Percentiles rank a stretch among this genome's conserved stretches.
phyloP scores from a whole-genome alignment of 1,284 basidiomycete species.

The Pisolithus thermaeus region DNA sequence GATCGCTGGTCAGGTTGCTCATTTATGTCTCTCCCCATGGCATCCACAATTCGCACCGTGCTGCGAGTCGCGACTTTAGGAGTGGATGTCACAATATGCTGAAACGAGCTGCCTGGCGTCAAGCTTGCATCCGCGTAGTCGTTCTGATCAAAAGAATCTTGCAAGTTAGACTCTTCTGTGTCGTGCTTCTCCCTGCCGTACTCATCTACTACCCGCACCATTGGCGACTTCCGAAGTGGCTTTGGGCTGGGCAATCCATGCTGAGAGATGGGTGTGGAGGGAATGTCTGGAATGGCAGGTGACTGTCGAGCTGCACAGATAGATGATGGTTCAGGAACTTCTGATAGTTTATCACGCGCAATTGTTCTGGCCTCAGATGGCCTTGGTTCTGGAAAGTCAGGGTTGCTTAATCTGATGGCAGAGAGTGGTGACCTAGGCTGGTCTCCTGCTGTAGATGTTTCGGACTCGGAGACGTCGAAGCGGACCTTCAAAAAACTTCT shows the following conservation, averaged over 20 bases:
- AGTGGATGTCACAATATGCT: constrained; percentile 17
- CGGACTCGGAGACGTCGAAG: constrained; percentile 49
- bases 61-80: constrained; percentile 32
- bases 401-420: constrained; percentile 21
- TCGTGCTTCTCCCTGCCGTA: constrained; percentile 41
- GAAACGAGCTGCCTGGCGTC: neutral
- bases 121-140: constrained; percentile 13
- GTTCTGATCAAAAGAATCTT: constrained; percentile 3
- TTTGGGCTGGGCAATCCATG: constrained; percentile 28
- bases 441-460: constrained; percentile 30
- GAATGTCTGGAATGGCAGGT: constrained; percentile 15
- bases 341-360: neutral
- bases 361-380: neutral
- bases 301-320: constrained; percentile 3
- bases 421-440: constrained; percentile 22
- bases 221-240: constrained; percentile 39
- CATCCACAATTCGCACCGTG: constrained; percentile 56
- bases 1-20: constrained; percentile 7
- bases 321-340: neutral
- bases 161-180: constrained; percentile 3
- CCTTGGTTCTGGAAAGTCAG: constrained; percentile 14
- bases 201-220: constrained; percentile 55
- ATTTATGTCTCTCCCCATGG: constrained; percentile 57
- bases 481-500: constrained; percentile 55
- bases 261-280: constrained; percentile 18